Evolutionary conservation across 2,329 filamentous ascomycete species (phyloP).

Genomic region (Geosmithia flava): DNA sequence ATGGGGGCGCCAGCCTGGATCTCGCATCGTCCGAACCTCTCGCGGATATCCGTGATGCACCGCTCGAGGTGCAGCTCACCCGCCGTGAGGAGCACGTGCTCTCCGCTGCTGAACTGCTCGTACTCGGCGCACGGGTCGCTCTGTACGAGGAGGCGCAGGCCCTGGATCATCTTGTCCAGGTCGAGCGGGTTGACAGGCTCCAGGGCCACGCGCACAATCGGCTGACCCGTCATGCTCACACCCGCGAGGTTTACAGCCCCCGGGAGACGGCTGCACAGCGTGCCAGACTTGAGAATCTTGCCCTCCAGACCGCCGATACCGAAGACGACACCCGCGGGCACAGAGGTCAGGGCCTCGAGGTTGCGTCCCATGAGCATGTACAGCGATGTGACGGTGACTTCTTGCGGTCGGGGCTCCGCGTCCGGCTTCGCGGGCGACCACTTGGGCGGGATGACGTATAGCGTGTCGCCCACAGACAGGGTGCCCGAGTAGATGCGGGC

Average conservation of each 20-base stretch:
- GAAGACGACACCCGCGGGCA: slow-evolving; percentile 90
- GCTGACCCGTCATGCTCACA: slow-evolving; percentile 65
- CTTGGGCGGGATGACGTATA: slow-evolving; percentile 88
- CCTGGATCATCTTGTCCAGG: slow-evolving; percentile 87
- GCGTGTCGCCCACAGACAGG: slow-evolving; percentile 73
- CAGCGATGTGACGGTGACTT: slow-evolving; percentile 73
- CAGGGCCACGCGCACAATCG: slow-evolving; percentile 91
- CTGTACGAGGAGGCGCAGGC: slow-evolving; percentile 76
- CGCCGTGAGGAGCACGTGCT: slow-evolving; percentile 89
- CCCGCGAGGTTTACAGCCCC: slow-evolving; percentile 87
- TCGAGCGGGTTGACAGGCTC: slow-evolving; percentile 86
- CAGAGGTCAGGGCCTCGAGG: slow-evolving; percentile 68
- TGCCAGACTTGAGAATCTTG: slow-evolving; percentile 90
- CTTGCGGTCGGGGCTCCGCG: slow-evolving; percentile 60
- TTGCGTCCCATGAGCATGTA: slow-evolving; percentile 95
- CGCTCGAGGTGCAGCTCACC: slow-evolving; percentile 90
- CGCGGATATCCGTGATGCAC: slow-evolving; percentile 83
- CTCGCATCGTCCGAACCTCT: slow-evolving; percentile 87
- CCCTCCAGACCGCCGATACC: slow-evolving; percentile 88
- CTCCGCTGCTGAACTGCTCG: slow-evolving; percentile 81
- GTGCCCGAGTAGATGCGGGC: slow-evolving; percentile 88
- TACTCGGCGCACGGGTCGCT: slow-evolving; percentile 95
- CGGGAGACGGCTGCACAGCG: slow-evolving; percentile 75
- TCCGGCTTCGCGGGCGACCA: slow-evolving; percentile 74
- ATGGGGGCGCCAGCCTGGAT: slow-evolving; percentile 91